A percentile compares a stretch with the other conserved stretches of the same genome.
These are phyloP conservation scores for Fusarium sambucinum DNA, from an alignment of 2,329 filamentous ascomycete species.

Conservation along the genomic window DNA sequence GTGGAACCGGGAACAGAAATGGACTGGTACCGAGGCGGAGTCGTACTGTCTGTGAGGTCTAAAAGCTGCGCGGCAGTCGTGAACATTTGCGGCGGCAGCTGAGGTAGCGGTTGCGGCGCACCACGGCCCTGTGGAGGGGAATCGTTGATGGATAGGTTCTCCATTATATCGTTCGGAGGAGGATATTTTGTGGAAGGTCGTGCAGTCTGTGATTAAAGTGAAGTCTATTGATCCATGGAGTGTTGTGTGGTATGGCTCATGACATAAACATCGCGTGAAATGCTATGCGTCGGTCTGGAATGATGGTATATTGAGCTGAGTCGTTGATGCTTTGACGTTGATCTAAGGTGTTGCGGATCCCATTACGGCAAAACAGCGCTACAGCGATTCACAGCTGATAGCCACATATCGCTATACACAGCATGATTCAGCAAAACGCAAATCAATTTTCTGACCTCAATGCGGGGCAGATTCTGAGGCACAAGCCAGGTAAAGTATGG, in stretches of 20 bases:
- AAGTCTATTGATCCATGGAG: conserved; percentile 41
- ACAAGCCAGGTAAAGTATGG: conserved; percentile 14
- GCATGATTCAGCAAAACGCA: conserved; percentile 15
- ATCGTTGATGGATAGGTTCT: conserved; percentile 66
- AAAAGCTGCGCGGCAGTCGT: conserved; percentile 95
- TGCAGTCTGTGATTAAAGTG: conserved; percentile 17
- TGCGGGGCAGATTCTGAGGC: conserved; percentile 42
- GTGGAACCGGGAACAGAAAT: conserved; percentile 14
- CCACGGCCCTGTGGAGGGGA: conserved; percentile 58
- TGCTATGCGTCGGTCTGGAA: conserved; percentile 29
- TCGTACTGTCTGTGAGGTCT: conserved; percentile 95
- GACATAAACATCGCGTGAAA: conserved; percentile 43
- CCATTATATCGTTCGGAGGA: conserved; percentile 58
- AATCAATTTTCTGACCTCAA: conserved; percentile 15
- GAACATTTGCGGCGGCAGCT: conserved; percentile 95
- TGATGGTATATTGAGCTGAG: conserved; percentile 35
- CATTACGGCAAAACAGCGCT: conserved; percentile 40
- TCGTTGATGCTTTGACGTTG: conserved; percentile 44
- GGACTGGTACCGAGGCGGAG: conserved; percentile 29
- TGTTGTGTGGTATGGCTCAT: conserved; percentile 34
- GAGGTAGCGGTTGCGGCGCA: conserved; percentile 64
- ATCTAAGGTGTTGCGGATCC: conserved; percentile 31
- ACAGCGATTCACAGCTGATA: conserved; percentile 41
- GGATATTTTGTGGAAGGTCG: conserved; percentile 7
- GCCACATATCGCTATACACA: conserved; percentile 28